phyloP scores from a whole-genome alignment of 305 asterid species.

The Rubia peregrina region DNA sequence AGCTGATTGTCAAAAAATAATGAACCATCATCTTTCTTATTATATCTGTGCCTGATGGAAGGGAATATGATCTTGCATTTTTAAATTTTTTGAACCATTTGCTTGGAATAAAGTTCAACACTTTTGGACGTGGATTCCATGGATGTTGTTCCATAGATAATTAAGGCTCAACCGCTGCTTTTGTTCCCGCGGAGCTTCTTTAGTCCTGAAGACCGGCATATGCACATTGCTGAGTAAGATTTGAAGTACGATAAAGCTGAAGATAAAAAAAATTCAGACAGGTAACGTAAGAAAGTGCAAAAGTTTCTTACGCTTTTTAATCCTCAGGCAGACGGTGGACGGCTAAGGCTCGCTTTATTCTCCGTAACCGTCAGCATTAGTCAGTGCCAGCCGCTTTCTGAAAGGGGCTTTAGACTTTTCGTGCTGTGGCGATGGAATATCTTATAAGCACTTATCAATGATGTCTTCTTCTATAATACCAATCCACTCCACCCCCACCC shows the following conservation, averaged over 20 bases:
- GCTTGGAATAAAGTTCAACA: conserved; percentile 23
- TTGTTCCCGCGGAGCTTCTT: background rate
- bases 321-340: conserved; percentile 24
- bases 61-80: background rate
- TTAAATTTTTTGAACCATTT: conserved; percentile 10
- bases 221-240: conserved; percentile 1
- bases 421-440: conserved; percentile 8
- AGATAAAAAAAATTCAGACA: conserved; percentile 18
- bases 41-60: background rate
- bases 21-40: background rate
- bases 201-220: conserved; percentile 3
- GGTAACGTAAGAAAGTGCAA: conserved; percentile 37
- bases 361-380: conserved; percentile 38
- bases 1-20: background rate
- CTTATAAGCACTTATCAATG: conserved; percentile 1
- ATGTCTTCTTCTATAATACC: conserved; percentile 2
- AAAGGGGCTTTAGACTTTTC: conserved; percentile 25
- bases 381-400: conserved; percentile 24
- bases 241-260: conserved; percentile 22
- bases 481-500: background rate
- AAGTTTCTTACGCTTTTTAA: conserved; percentile 21
- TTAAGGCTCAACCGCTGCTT: conserved; percentile 12
- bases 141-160: conserved; percentile 21
- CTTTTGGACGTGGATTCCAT: conserved; percentile 65
- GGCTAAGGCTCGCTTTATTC: conserved; percentile 32